phyloP scores from a whole-genome alignment of 768 basidiomycete genomes.

The Tylopilus sp. region DNA sequence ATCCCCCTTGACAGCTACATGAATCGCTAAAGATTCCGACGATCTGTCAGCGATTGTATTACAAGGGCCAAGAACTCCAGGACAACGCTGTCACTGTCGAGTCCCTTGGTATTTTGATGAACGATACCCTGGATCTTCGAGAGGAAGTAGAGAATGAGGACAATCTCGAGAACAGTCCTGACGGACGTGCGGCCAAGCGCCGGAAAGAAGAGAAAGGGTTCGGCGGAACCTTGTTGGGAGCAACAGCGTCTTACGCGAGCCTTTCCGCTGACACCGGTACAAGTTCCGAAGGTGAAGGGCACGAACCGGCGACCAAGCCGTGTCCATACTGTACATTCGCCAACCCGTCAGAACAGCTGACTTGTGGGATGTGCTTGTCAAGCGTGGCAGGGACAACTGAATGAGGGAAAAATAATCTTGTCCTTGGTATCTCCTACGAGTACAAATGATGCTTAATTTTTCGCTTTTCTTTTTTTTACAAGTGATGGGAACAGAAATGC shows the following conservation, averaged over 20 bases:
- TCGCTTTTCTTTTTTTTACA: conserved; percentile 22
- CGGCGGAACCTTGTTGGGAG: conserved; percentile 66
- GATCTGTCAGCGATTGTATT: conserved; percentile 71
- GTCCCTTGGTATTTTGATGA: conserved; percentile 55
- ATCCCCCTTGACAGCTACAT: conserved; percentile 47
- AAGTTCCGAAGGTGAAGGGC: conserved; percentile 33
- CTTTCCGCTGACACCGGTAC: conserved; percentile 31
- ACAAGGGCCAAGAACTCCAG: conserved; percentile 57
- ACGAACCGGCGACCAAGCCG: conserved; percentile 34
- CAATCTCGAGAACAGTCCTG: conserved; percentile 50
- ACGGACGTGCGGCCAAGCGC: conserved; percentile 38
- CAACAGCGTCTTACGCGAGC: conserved; percentile 31
- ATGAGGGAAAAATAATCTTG: conserved; percentile 6
- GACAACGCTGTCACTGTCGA: conserved; percentile 53
- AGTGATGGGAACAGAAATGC: conserved; percentile 18
- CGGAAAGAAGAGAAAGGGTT: conserved; percentile 64
- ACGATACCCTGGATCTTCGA: conserved; percentile 64
- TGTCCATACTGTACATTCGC: conserved; percentile 59
- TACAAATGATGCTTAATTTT: conserved; percentile 37
- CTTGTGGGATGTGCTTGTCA: conserved; percentile 46
- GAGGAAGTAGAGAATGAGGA: conserved; percentile 61
- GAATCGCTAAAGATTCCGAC: conserved; percentile 63
- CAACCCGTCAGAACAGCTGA: conserved; percentile 42
- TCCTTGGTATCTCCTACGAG: conserved; percentile 31
- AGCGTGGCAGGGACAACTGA: conserved; percentile 32